Conservation (phyloP, 1,284 basidiomycete species). For the Nidula niveotomentosa region DNA sequence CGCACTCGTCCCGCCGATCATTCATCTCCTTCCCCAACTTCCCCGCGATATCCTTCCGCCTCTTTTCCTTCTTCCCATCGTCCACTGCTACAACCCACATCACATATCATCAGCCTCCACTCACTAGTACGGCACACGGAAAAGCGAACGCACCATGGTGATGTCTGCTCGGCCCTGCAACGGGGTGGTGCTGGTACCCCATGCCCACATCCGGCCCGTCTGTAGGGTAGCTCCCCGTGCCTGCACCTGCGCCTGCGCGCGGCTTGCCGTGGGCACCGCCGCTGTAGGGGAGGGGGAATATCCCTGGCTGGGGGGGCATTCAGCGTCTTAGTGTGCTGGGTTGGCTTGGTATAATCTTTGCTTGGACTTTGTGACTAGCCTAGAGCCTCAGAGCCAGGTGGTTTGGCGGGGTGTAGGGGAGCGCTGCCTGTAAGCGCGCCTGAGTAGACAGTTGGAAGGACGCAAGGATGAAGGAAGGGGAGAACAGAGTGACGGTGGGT, state of each 20-base stretch:
- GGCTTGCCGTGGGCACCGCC: background rate
- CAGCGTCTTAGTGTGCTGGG: background rate
- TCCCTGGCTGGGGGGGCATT: slow-evolving; percentile 3
- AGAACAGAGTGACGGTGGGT: too few relatives aligned
- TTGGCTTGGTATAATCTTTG: background rate
- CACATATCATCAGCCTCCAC: background rate
- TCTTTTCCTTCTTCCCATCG: slow-evolving; percentile 54
- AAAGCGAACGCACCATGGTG: slow-evolving; percentile 24
- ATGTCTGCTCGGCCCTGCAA: slow-evolving; percentile 30
- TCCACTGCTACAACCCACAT: slow-evolving; percentile 20
- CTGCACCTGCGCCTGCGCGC: background rate
- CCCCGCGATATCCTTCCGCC: slow-evolving; percentile 64
- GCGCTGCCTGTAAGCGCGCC: too few relatives aligned
- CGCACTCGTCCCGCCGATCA: slow-evolving; percentile 74
- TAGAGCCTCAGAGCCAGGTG: too few relatives aligned
- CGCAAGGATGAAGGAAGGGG: too few relatives aligned
- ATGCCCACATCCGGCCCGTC: slow-evolving; percentile 1
- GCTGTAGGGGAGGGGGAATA: background rate
- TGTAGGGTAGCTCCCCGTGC: background rate
- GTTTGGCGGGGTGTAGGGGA: too few relatives aligned
- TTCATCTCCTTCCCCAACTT: slow-evolving; percentile 68
- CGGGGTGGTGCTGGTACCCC: slow-evolving; percentile 19
- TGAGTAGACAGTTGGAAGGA: too few relatives aligned
- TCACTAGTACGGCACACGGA: background rate
- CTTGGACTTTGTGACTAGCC: too few relatives aligned